A percentile compares a stretch with the other conserved stretches of the same genome.
phyloP scores from a whole-genome alignment of 805 yeast species.

The Ogataea dorogensis region DNA sequence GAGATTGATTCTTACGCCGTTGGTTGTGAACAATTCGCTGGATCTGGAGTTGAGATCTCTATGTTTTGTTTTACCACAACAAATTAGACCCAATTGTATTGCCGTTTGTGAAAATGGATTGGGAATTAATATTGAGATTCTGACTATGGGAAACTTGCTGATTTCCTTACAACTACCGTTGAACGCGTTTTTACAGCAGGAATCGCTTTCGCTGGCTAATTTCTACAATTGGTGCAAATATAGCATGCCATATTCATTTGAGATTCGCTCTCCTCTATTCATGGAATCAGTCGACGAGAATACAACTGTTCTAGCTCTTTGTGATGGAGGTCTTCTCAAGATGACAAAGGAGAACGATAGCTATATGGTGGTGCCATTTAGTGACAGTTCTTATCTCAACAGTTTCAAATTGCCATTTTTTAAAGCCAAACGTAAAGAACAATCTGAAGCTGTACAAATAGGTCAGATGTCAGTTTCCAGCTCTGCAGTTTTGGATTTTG shows the following conservation, averaged over 20 bases:
- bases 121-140: slow-evolving; percentile 48
- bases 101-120: slow-evolving; percentile 31
- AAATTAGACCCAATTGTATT: slow-evolving; percentile 37
- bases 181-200: slow-evolving; percentile 39
- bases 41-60: slow-evolving; percentile 38
- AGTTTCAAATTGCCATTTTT: slow-evolving; percentile 32
- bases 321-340: slow-evolving; percentile 76
- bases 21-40: slow-evolving; percentile 36
- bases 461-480: slow-evolving; percentile 23
- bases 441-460: slow-evolving; percentile 17
- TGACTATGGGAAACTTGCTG: slow-evolving; percentile 51
- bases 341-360: slow-evolving; percentile 35
- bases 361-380: slow-evolving; percentile 40
- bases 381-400: slow-evolving; percentile 48
- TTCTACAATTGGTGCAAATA: slow-evolving; percentile 63
- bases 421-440: slow-evolving; percentile 10
- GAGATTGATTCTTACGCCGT: slow-evolving; percentile 37
- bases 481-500: slow-evolving; percentile 23
- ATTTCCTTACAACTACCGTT: slow-evolving; percentile 47
- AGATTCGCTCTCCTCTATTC: slow-evolving; percentile 53
- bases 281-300: slow-evolving; percentile 44
- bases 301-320: slow-evolving; percentile 55
- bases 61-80: slow-evolving; percentile 39
- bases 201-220: slow-evolving; percentile 20
- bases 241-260: slow-evolving; percentile 66